Conservation (phyloP, 306 rosid genomes). For the Begonia masoniana region DNA sequence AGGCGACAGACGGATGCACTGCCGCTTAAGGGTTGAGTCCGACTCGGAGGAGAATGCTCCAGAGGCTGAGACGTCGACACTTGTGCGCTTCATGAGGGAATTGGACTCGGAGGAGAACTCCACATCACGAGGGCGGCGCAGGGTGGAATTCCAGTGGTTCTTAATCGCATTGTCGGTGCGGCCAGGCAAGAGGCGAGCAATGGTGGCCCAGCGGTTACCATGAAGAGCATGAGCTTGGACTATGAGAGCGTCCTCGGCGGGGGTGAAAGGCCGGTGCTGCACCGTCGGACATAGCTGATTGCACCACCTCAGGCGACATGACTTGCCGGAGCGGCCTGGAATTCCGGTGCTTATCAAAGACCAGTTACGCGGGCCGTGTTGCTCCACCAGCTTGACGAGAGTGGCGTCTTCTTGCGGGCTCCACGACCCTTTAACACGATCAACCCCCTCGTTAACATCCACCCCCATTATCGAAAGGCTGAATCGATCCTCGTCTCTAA, state of each 20-base stretch:
- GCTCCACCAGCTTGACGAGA: constrained; percentile 34
- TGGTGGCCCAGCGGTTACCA: constrained; percentile 93
- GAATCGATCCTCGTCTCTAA: not conserved
- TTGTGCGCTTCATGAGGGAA: constrained; percentile 4
- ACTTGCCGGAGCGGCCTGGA: constrained; percentile 79
- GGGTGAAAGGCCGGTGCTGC: constrained; percentile 68
- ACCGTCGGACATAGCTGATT: constrained; percentile 90
- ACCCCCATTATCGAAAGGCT: not conserved
- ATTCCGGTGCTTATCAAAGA: constrained; percentile 56
- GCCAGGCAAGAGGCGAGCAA: constrained; percentile 74
- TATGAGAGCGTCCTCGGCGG: constrained; percentile 48
- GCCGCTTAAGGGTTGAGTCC: constrained; percentile 20
- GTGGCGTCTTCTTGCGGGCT: constrained; percentile 66
- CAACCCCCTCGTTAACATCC: constrained; percentile 1
- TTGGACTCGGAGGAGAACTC: constrained; percentile 6
- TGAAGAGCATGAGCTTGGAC: constrained; percentile 52
- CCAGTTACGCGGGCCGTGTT: constrained; percentile 77
- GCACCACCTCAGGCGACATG: constrained; percentile 82
- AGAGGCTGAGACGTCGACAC: constrained; percentile 3
- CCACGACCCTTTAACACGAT: constrained; percentile 74
- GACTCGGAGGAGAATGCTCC: constrained; percentile 13
- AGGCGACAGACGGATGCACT: constrained; percentile 11
- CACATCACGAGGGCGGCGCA: constrained; percentile 34
- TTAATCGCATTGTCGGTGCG: constrained; percentile 89
- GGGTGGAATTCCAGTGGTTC: constrained; percentile 93